Base-by-base conservation (phyloP, 176 grass and related monocot species). In the Oryza rufipogon region DNA sequence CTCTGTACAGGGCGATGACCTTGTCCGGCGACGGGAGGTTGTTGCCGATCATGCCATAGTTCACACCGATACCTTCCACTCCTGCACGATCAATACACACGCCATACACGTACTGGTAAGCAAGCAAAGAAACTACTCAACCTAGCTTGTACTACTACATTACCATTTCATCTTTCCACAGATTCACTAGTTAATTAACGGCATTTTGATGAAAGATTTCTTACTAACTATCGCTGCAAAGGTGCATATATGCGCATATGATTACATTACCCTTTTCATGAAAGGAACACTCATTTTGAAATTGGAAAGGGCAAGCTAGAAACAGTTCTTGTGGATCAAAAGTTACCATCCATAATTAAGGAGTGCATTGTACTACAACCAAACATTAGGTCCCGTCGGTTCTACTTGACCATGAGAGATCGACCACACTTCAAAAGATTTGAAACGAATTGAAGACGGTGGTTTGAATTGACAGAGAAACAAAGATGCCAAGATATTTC, bases 1-100 rank as follows among this genome's bases (percentile, higher is more conserved):
- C 78, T 38, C 52, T 79, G 92, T 80, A 95, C 71, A 98, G 85
- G 16, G 87, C 85, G 11, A 98, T 17, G 12, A 98, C 92, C 83
- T 93, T 79, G 54, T 90, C 96, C 10, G 96, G 89, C 9, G 92
- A 80, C 16, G 96, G 96, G 22, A 98, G 92, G 89, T 98, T 75
- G 83, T 87, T 54, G 6, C 74, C 91, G 20, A 98, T 26, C 91
- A 90, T 86, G 68, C 96, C 96, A 15, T 98, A 98, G 85, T 95
- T 95, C 77, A 98, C 96, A 19, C 92, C 92, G 17, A 95, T 81
- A 34, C 52, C 89, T 75, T 93, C 6, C 4, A 87, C 91, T 87
- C 86, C 92, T 91, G 84, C 78, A 75, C 26, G 69, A 46, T 63
- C 20, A 22, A 61, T 61, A 34, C 25, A 8, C 36, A 46, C 38